Evolutionary conservation across 495 filamentous ascomycete species (phyloP), one percentile per base, ranked within the genome.

Genomic region (Aspergillus leporis): DNA sequence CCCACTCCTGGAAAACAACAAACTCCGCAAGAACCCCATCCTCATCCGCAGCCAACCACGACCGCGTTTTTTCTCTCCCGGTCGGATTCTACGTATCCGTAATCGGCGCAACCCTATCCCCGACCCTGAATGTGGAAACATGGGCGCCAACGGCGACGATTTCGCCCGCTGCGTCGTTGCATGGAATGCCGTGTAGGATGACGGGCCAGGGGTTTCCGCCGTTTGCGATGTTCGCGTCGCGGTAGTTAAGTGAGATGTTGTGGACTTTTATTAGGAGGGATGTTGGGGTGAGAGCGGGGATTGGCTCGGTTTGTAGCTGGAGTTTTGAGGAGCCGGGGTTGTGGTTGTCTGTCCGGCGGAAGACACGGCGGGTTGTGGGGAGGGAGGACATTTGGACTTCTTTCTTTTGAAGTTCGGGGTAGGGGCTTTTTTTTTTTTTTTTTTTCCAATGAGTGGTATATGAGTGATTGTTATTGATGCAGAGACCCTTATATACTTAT

Each of bases 211-310:
- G 76, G 48, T 75, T 74, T 0, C 64, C 58, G 3, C 71, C 75
- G 32, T 74, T 73, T 0, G 66, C 57, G 46, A 78, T 78, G 55
- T 74, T 73, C 10, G 70, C 71, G 46, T 77, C 77, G 16, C 73
- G 66, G 54, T 77, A 78, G 67, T 81, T 83, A 8, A 65, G 51
- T 1, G 62, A 50, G 6, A 65, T 55, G 30, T 49, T 32, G 46
- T 61, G 58, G 0, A 65, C 58, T 14, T 56, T 69, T 62, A 82
- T 64, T 32, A 82, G 60, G 23, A 78, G 62, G 8, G 66, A 41
- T 8, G 62, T 70, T n/a, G 71, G 69, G 4, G 41, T 49, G 13
- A 73, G 60, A 22, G 69, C 59, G 0, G 62, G 59, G 9, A 61
- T 54, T 16, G 48, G 41, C 57, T 74, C 72, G 0, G 46, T 38